phyloP scores from a whole-genome alignment of 306 rosid species.

The Hippophae gyantsensis region DNA sequence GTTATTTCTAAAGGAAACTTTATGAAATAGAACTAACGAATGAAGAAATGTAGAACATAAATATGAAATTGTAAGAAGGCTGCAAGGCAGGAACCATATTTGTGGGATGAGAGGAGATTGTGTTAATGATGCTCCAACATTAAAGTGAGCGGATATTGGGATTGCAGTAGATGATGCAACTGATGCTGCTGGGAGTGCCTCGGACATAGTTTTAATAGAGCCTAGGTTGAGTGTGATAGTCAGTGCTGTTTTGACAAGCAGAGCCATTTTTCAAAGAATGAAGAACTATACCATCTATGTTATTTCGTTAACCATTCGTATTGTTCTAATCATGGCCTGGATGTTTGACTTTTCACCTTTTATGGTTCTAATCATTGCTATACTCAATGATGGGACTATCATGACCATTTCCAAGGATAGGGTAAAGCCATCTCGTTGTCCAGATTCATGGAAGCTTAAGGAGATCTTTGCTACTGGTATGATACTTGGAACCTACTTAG shows the following conservation, averaged over 20 bases:
- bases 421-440: slow-evolving; percentile 86
- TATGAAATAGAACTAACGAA: slow-evolving; percentile 2
- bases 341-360: slow-evolving; percentile 90
- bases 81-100: slow-evolving; percentile 68
- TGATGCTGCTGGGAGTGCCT: slow-evolving; percentile 86
- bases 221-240: slow-evolving; percentile 86
- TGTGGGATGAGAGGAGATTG: slow-evolving; percentile 98
- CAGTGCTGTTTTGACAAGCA: slow-evolving; percentile 77
- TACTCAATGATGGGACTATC: slow-evolving; percentile 88
- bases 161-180: slow-evolving; percentile 92
- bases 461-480: slow-evolving; percentile 80
- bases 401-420: slow-evolving; percentile 92
- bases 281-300: slow-evolving; percentile 92
- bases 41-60: slow-evolving; percentile 57
- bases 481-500: slow-evolving; percentile 73
- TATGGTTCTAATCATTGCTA: slow-evolving; percentile 79
- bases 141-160: slow-evolving; percentile 83
- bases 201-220: slow-evolving; percentile 80
- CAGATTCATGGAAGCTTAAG: slow-evolving; percentile 83
- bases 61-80: slow-evolving; percentile 83
- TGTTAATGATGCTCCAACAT: slow-evolving; percentile 89
- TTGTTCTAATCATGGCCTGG: slow-evolving; percentile 81
- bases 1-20: not conserved
- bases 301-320: slow-evolving; percentile 76
- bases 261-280: slow-evolving; percentile 92